These are phyloP conservation scores for Conticribra guillardii DNA, from an alignment of 108 stramenopile species.

Conservation along the genomic window DNA sequence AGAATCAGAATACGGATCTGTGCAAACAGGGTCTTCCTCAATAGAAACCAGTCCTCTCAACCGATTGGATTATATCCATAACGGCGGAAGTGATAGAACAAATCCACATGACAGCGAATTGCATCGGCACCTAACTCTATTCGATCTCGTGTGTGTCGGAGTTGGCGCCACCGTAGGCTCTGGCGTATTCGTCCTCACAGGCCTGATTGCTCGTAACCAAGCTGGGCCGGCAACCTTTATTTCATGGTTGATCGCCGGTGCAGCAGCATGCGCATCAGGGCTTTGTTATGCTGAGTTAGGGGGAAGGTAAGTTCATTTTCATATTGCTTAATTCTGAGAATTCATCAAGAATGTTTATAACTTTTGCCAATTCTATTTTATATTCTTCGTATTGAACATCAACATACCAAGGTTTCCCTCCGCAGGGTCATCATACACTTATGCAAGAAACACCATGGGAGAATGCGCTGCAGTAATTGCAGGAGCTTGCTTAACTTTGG, in stretches of 20 bases:
- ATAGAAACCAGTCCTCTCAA: not conserved
- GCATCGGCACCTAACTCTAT: constrained; percentile 48
- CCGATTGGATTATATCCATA: not conserved
- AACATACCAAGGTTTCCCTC: constrained; percentile 50
- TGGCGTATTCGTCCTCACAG: constrained; percentile 67
- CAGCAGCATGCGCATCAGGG: constrained; percentile 58
- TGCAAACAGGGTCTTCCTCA: not conserved
- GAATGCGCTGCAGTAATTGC: constrained; percentile 70
- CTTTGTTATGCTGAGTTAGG: constrained; percentile 76
- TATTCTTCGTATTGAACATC: too few species aligned
- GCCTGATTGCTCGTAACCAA: constrained; percentile 54
- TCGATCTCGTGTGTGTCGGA: constrained; percentile 62
- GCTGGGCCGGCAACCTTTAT: constrained; percentile 64
- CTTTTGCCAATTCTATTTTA: too few species aligned
- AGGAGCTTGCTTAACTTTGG: constrained; percentile 66
- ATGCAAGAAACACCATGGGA: constrained; percentile 53
- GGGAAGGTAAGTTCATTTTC: not conserved
- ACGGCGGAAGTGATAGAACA: not conserved
- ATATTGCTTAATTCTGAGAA: too few species aligned
- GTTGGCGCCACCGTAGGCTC: constrained; percentile 50
- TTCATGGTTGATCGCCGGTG: constrained; percentile 64
- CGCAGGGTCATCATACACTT: constrained; percentile 51
- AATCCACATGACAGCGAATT: constrained; percentile 10
- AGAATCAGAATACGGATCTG: not conserved
- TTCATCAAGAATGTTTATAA: too few species aligned